These are phyloP conservation scores for Caryopteris hybrid DNA, from an alignment of 305 asterid species.

Conservation along the genomic window DNA sequence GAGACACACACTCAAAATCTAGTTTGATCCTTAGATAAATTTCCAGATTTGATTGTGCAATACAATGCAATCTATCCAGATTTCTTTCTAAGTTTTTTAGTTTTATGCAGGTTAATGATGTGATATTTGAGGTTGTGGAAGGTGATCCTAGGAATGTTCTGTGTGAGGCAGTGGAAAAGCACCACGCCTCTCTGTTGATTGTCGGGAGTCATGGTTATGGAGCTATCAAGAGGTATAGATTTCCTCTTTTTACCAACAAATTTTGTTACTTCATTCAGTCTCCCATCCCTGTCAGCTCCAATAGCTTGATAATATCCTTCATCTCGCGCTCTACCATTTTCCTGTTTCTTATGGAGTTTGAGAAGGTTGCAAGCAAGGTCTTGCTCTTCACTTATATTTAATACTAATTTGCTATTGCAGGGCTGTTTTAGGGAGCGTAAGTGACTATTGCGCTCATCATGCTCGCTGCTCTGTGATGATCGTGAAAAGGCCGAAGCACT, in stretches of 20 bases:
- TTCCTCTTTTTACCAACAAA: background rate
- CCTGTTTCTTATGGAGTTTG: background rate
- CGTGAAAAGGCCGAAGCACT: conserved; percentile 77
- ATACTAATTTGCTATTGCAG: conserved; percentile 23
- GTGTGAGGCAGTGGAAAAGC: conserved; percentile 71
- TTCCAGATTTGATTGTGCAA: background rate
- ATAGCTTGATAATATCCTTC: background rate
- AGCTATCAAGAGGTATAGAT: conserved; percentile 66
- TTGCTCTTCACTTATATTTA: background rate
- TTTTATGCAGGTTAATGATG: conserved; percentile 43
- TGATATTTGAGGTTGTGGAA: conserved; percentile 35
- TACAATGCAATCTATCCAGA: background rate
- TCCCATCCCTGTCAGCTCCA: too few species aligned
- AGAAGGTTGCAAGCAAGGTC: background rate
- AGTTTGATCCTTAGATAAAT: background rate
- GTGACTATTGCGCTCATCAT: conserved; percentile 85
- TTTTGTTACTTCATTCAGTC: background rate
- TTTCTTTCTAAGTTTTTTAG: background rate
- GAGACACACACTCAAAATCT: background rate
- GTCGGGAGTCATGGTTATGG: conserved; percentile 95
- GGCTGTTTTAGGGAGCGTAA: conserved; percentile 90
- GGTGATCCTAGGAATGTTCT: conserved; percentile 69
- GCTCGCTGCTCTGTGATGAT: conserved; percentile 93
- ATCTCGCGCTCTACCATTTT: background rate
- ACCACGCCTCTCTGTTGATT: conserved; percentile 62